Percentiles rank a stretch among this genome's conserved stretches.
These are phyloP conservation scores for Metrosideros polymorpha DNA, from an alignment of 441 rosid species.

Conservation along the genomic window DNA sequence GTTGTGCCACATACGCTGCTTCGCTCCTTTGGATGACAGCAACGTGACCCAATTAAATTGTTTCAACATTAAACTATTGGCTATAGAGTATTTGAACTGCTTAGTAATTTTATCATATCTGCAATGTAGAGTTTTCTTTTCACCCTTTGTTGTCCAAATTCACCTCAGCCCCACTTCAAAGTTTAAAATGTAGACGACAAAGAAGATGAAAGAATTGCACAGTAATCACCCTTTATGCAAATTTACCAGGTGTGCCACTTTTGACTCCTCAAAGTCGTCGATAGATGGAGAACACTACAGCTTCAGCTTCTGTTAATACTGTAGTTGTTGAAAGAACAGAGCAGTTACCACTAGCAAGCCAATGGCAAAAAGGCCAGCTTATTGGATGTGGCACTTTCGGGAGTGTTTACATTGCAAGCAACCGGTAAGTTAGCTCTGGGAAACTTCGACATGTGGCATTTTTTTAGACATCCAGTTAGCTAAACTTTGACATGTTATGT, in stretches of 20 bases:
- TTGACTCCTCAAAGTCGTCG: slow-evolving; percentile 16
- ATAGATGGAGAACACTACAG: slow-evolving; percentile 15
- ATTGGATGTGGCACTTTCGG: slow-evolving; percentile 90
- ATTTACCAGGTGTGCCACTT: too few relatives aligned
- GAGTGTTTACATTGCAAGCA: slow-evolving; percentile 78
- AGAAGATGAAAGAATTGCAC: background rate
- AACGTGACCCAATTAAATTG: background rate
- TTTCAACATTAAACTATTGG: background rate
- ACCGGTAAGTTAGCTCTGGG: slow-evolving; percentile 25
- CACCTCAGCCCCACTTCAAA: too few relatives aligned
- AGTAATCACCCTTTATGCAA: background rate
- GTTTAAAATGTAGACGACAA: background rate
- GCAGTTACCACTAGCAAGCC: slow-evolving; percentile 28
- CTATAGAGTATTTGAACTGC: background rate
- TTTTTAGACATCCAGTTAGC: background rate
- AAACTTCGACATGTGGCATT: background rate
- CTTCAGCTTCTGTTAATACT: slow-evolving; percentile 20
- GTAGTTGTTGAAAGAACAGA: slow-evolving; percentile 35
- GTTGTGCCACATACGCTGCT: background rate
- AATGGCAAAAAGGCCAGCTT: slow-evolving; percentile 83
- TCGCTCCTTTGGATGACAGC: background rate
- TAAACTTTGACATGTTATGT: slow-evolving; percentile 1
- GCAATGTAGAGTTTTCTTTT: background rate
- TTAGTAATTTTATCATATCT: background rate
- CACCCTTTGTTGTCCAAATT: background rate